Percentiles rank a stretch among this genome's conserved stretches.
phyloP scores from a whole-genome alignment of 1,284 basidiomycete genomes.

The Polyporus tsugae region DNA sequence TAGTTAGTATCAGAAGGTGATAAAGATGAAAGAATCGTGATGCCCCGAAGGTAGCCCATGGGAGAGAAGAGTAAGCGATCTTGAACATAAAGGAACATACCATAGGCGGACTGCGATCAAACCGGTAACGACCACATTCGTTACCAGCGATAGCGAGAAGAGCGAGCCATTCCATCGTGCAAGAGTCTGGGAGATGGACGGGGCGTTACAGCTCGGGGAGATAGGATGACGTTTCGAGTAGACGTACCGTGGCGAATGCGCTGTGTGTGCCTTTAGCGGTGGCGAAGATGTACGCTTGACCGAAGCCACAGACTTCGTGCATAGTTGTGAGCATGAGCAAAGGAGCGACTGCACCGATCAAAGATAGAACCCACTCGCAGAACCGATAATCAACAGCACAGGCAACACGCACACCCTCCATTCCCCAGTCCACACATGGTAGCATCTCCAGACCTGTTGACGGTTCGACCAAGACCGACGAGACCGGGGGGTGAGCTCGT shows the following conservation, averaged over 20 bases:
- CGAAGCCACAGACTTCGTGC: slow-evolving; percentile 45
- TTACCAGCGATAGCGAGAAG: slow-evolving; percentile 47
- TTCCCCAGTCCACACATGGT: slow-evolving; percentile 45
- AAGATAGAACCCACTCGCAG: slow-evolving; percentile 39
- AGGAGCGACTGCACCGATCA: background rate
- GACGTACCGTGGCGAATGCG: slow-evolving; percentile 40
- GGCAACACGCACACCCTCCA: slow-evolving; percentile 45
- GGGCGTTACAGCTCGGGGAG: too few species aligned
- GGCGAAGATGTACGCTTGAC: slow-evolving; percentile 47
- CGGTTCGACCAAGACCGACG: background rate
- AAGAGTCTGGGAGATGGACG: slow-evolving; percentile 6
- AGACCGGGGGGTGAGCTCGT: background rate
- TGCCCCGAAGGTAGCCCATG: background rate
- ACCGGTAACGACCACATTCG: slow-evolving; percentile 46
- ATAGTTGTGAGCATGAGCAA: background rate
- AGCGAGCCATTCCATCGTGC: slow-evolving; percentile 48
- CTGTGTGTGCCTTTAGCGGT: slow-evolving; percentile 43
- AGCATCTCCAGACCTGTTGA: slow-evolving; percentile 47
- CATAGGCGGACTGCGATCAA: slow-evolving; percentile 48
- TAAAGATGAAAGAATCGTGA: background rate
- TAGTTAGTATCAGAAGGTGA: background rate
- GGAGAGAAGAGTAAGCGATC: background rate
- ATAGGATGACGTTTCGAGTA: background rate
- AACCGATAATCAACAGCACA: slow-evolving; percentile 43
- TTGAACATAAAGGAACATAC: slow-evolving; percentile 31